Evolutionary conservation across 2,329 filamentous ascomycete species (phyloP), one percentile per base, ranked within the genome.

Genomic region (Exophiala dermatitidis): DNA sequence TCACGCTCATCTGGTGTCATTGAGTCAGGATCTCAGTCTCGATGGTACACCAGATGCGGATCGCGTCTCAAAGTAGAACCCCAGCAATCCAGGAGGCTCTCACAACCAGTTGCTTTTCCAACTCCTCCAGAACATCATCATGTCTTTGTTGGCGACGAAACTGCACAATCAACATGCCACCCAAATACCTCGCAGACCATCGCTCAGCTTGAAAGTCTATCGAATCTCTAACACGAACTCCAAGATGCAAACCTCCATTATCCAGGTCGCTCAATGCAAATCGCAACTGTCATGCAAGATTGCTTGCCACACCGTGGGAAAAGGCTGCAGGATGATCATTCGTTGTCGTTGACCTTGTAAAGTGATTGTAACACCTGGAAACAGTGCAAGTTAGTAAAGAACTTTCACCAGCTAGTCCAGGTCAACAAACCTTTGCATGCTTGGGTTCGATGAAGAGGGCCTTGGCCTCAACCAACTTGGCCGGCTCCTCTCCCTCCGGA

Each of bases 371-470:
- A 54, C n/a, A 62, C 47, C 60, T 62, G 53, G 5, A 29, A 12
- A 37, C 29, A 42, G 31, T 12, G n/a, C 42, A 44, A 29, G 53
- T 55, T 34, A 53, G 52, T 50, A 31, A 26, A 4, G 9, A 7
- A 10, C 4, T 5, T 8, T 40, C 6, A 31, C 28, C 19, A n/a
- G n/a, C 3, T 7, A 8, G 6, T 7, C 3, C 8, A 26, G 6
- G 8, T n/a, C 9, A 9, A 55, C 60, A 47, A 73, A 88, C 85
- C 68, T 82, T 80, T 56, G 90, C 90, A 67, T 88, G 81, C 70
- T 83, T 90, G 31, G 91, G 90, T 71, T 93, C 89, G 64, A 97
- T 80, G 68, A 95, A 97, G 62, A 98, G 71, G 2, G 85, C 90
- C 66, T 86, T 85, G 0, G 88, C 91, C 71, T 94, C 88, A 5